Percentiles rank a stretch among this genome's conserved stretches.
These are phyloP conservation scores for Nemania sp. DNA, from an alignment of 2,329 filamentous ascomycete species.

Conservation along the genomic window DNA sequence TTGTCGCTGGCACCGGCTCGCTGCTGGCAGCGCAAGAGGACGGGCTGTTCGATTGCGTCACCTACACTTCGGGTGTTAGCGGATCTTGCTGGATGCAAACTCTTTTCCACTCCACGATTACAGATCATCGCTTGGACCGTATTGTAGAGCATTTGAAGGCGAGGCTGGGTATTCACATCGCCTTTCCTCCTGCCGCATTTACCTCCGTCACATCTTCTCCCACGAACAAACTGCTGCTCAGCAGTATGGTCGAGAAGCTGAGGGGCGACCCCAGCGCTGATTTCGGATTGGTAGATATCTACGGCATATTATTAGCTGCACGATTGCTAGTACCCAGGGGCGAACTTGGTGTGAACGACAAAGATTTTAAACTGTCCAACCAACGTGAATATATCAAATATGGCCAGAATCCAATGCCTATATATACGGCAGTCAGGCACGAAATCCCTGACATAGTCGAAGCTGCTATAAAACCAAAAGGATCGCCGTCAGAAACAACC, in stretches of 20 bases:
- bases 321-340: constrained; percentile 84
- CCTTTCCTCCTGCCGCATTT: constrained; percentile 84
- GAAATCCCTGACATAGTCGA: constrained; percentile 76
- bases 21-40: constrained; percentile 82
- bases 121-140: constrained; percentile 65
- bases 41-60: constrained; percentile 90
- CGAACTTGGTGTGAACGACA: constrained; percentile 73
- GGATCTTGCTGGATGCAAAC: constrained; percentile 95
- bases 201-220: constrained; percentile 81
- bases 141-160: constrained; percentile 86
- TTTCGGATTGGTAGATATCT: constrained; percentile 91
- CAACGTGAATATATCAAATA: constrained; percentile 76
- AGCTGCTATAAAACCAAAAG: constrained; percentile 41
- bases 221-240: constrained; percentile 88
- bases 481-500: constrained; percentile 48
- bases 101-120: constrained; percentile 81
- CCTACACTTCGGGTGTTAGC: constrained; percentile 93
- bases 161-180: constrained; percentile 84
- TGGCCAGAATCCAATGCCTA: constrained; percentile 84
- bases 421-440: constrained; percentile 93
- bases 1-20: constrained; percentile 89
- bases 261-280: constrained; percentile 78
- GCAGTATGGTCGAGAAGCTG: constrained; percentile 87
- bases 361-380: constrained; percentile 88
- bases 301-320: constrained; percentile 82